These are phyloP conservation scores for Solanum megistacrolobum DNA, from an alignment of 257 asterid species.

Conservation along the genomic window DNA sequence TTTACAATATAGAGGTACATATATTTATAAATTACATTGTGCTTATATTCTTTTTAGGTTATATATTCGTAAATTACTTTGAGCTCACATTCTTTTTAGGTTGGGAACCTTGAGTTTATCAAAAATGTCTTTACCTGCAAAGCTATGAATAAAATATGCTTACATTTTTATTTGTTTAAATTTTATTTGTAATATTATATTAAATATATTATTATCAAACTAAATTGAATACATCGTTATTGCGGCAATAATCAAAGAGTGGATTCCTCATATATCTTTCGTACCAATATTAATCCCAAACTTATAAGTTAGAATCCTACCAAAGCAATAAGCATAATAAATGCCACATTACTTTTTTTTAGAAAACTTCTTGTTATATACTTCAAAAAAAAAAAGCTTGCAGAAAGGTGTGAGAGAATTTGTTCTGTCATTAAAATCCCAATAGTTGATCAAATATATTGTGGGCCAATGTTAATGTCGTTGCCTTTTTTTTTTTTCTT, in stretches of 20 bases:
- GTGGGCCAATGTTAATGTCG: not conserved
- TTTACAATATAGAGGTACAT: not conserved
- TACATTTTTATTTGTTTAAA: too few relatives aligned
- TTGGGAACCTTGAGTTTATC: not conserved
- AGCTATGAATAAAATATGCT: not conserved
- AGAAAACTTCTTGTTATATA: not conserved
- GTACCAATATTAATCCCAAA: not conserved
- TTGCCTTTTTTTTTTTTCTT: not conserved
- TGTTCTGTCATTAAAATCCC: not conserved
- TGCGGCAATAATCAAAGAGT: not conserved
- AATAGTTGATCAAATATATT: not conserved
- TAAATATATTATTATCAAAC: too few relatives aligned
- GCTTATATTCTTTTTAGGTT: not conserved
- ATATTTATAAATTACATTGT: too few relatives aligned
- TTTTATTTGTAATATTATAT: too few relatives aligned
- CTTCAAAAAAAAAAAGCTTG: not conserved
- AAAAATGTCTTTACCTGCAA: not conserved
- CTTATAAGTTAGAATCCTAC: not conserved
- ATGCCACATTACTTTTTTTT: not conserved
- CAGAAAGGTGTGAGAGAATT: not conserved
- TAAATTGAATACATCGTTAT: not conserved
- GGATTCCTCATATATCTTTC: not conserved
- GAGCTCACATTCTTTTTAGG: not conserved
- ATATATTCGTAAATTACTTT: too few relatives aligned
- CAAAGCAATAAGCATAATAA: not conserved